Evolutionary conservation across 1,139 yeast genomes (phyloP), one percentile per base, ranked within the genome.

Genomic region (Suhomyces bolitotheri): DNA sequence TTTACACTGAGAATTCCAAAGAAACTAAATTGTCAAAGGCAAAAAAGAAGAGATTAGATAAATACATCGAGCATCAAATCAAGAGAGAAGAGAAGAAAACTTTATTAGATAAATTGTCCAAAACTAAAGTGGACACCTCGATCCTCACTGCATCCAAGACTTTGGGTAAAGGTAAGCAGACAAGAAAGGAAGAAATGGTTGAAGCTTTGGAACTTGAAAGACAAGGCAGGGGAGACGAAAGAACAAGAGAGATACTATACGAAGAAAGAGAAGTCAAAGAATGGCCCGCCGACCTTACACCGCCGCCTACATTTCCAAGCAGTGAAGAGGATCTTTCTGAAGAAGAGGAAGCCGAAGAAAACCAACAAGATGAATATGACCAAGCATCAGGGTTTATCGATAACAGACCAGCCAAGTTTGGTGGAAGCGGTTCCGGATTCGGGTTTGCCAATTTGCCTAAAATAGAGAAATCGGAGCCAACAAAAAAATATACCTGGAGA

Each of bases 1-100:
- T 88, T 16, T 66, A 76, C 36, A 47, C 66, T 14, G 73, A 73
- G 36, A 81, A 84, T 23, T 64, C 71, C 38, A 76, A 75, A 40
- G 83, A 81, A 41, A 64, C 82, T 13, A 88, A 88, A 53, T 60
- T 87, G 36, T 80, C 94, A 0, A 66, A 78, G 34, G 73, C 82
- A 29, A 92, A 90, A 61, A 78, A 77, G 61, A 92, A 92, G 62
- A 62, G 92, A 44, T 58, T 83, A 34, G 90, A 83, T 45, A 82
- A 83, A 56, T 83, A 82, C 52, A 81, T 82, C 22, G 96, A 89
- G 43, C 95, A 85, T 60, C 97, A 92, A 59, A 60, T 92, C 45
- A 84, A 85, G 49, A 74, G 95, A 56, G 96, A 90, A 56, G 97
- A 92, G 62, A 87, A 86, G 62, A 86, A 84, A 49, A 75, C 75